phyloP scores from a whole-genome alignment of 352 stramenopile species.

The Phytophthora fragariae region DNA sequence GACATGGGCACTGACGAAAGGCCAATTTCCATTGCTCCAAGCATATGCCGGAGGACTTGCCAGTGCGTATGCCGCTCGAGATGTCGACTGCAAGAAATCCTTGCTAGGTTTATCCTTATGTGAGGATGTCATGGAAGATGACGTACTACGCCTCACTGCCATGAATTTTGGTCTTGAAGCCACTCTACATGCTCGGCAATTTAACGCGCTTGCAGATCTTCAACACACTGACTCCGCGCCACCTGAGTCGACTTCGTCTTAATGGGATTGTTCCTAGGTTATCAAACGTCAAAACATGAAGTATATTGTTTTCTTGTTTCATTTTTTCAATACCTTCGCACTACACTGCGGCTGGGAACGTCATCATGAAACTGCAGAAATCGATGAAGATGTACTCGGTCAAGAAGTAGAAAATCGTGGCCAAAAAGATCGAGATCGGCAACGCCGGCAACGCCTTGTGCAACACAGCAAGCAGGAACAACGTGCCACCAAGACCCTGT shows the following conservation, averaged over 20 bases:
- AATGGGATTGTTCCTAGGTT: background rate
- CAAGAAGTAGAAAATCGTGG: constrained; percentile 86
- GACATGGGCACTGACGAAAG: constrained; percentile 36
- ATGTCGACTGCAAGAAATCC: constrained; percentile 8
- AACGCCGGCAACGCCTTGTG: constrained; percentile 95
- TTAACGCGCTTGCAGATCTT: constrained; percentile 15
- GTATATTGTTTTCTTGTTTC: constrained; percentile 24
- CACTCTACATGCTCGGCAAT: constrained; percentile 18
- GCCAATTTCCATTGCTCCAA: constrained; percentile 48
- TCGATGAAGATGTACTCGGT: constrained; percentile 86
- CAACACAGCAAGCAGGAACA: constrained; percentile 95
- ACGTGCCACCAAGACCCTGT: constrained; percentile 92
- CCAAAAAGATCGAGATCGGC: constrained; percentile 94
- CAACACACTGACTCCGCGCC: background rate
- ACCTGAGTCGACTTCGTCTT: background rate
- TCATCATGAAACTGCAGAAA: constrained; percentile 86
- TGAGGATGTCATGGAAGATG: constrained; percentile 3
- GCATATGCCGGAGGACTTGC: constrained; percentile 52
- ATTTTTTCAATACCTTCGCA: constrained; percentile 24
- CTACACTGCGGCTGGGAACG: constrained; percentile 63
- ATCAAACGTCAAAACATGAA: constrained; percentile 22
- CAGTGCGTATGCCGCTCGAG: constrained; percentile 35
- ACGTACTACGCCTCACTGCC: background rate
- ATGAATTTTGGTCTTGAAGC: constrained; percentile 20
- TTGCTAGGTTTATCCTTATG: background rate